Evolutionary conservation across 176 grass and related monocot species (phyloP).

Genomic region (Dactylis glomerata): DNA sequence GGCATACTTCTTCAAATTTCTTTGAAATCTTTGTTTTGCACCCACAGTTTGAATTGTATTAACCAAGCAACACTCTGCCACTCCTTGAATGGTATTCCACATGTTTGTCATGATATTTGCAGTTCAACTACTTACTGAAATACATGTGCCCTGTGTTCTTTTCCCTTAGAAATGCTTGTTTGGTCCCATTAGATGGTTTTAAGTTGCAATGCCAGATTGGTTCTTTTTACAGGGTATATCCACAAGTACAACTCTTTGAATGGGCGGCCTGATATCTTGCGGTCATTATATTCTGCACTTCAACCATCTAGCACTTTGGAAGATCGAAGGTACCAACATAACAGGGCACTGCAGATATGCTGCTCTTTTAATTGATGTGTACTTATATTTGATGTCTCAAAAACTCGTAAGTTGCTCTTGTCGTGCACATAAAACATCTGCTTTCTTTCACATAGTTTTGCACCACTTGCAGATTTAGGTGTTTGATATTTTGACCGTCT

Average conservation of each 20-base stretch:
- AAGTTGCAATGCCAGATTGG: conserved; percentile 13
- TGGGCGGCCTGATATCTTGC: conserved; percentile 80
- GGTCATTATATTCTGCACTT: conserved; percentile 87
- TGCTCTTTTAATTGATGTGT: neutral
- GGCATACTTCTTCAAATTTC: neutral
- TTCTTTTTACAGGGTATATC: conserved; percentile 70
- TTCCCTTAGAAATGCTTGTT: neutral
- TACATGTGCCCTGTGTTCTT: neutral
- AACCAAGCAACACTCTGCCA: neutral
- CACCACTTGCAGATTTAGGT: neutral
- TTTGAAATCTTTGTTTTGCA: neutral
- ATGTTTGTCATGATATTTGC: conserved; percentile 16
- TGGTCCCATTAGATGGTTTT: neutral
- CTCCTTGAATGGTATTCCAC: conserved; percentile 1
- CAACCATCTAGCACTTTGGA: conserved; percentile 79
- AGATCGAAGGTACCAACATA: conserved; percentile 66
- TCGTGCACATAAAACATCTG: neutral
- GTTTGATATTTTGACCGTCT: neutral
- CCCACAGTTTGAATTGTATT: neutral
- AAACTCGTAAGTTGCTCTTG: neutral
- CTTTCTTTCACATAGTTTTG: neutral
- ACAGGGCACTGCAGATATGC: neutral
- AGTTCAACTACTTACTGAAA: neutral
- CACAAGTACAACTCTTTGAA: conserved; percentile 92
- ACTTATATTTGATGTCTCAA: conserved; percentile 1